Percentiles rank a stretch among this genome's conserved stretches.
phyloP scores from a whole-genome alignment of 169 alveolate species.

The Eimeria praecox region DNA sequence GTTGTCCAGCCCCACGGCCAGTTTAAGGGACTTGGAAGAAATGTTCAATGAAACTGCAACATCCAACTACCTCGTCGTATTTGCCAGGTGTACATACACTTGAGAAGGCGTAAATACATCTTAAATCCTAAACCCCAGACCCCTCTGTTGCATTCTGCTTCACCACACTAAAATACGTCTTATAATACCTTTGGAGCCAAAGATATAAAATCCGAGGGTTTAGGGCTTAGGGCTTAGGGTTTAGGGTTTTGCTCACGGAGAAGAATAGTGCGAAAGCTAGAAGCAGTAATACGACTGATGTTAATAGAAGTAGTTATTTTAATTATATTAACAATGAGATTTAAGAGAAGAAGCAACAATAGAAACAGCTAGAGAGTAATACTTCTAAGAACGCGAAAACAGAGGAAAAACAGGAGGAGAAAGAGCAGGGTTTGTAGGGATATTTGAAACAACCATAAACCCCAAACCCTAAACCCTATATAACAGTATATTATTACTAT shows the following conservation, averaged over 20 bases:
- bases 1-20: conserved; percentile 15
- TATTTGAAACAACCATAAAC: no score
- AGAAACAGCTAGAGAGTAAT: not conserved
- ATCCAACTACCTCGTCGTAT: conserved; percentile 69
- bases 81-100: conserved; percentile 49
- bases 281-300: no score
- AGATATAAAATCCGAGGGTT: no score
- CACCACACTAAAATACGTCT: not conserved
- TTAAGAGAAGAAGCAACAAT: no score
- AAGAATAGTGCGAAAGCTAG: no score
- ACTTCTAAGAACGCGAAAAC: not conserved
- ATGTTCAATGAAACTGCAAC: conserved; percentile 47
- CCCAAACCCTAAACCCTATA: conserved; percentile 5
- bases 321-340: no score
- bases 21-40: not conserved
- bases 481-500: not conserved
- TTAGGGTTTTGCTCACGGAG: no score
- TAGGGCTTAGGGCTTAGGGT: conserved; percentile 7
- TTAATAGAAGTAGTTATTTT: not conserved
- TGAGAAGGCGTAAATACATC: no score
- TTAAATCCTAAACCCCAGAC: not conserved
- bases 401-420: no score
- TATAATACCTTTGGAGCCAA: no score
- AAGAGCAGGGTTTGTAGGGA: no score
- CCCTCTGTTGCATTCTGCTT: not conserved